A percentile compares a stretch with the other conserved stretches of the same genome.
Evolutionary conservation across 768 basidiomycete species (phyloP).

Genomic region (Panaeolus cyanescens): DNA sequence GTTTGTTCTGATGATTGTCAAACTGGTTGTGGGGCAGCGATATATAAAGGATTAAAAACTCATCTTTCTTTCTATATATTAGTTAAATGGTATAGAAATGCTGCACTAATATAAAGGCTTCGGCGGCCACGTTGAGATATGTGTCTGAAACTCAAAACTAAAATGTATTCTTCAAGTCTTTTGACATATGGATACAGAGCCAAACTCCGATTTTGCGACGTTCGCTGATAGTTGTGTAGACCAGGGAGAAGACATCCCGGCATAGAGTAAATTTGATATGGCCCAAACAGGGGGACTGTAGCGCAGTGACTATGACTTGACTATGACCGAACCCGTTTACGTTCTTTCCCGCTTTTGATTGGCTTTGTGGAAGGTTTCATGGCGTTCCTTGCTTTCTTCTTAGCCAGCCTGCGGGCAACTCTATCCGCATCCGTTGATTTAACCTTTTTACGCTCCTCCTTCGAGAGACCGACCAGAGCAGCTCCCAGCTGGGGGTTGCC

Average conservation of each 20-base stretch:
- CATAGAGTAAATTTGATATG: neutral
- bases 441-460: slow-evolving; percentile 82
- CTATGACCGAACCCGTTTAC: slow-evolving; percentile 42
- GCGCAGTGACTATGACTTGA: too few relatives aligned
- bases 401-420: slow-evolving; percentile 80
- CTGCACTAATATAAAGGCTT: too few relatives aligned
- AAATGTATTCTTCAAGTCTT: too few relatives aligned
- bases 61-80: too few relatives aligned
- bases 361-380: slow-evolving; percentile 37
- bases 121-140: too few relatives aligned
- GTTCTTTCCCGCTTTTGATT: slow-evolving; percentile 39
- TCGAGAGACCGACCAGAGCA: slow-evolving; percentile 73
- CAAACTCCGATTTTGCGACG: neutral
- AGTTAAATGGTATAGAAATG: too few relatives aligned
- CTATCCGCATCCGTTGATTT: slow-evolving; percentile 84
- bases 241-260: neutral
- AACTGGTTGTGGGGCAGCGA: too few relatives aligned
- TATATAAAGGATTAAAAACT: too few relatives aligned
- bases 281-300: neutral
- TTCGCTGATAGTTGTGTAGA: too few relatives aligned
- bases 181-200: too few relatives aligned
- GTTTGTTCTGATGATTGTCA: too few relatives aligned
- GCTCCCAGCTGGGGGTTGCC: slow-evolving; percentile 84
- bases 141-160: too few relatives aligned
- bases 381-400: slow-evolving; percentile 77